Evolutionary conservation across 2,329 filamentous ascomycete genomes (phyloP).

Genomic region (Paraphoma chrysanthemicola): DNA sequence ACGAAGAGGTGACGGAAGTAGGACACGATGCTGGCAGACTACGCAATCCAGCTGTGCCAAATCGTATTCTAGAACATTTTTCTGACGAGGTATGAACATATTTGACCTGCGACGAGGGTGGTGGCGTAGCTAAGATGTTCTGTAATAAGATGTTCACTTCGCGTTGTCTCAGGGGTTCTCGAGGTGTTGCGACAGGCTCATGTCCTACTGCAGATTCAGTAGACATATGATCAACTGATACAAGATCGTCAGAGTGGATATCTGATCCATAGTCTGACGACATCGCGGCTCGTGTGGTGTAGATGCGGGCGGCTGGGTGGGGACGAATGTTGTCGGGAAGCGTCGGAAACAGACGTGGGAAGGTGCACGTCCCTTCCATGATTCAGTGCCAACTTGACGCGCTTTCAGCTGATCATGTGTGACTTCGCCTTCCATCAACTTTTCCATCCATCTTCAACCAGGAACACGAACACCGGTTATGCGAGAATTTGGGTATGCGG

Average conservation of each 20-base stretch:
- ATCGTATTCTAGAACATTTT: background rate
- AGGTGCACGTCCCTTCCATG: no score
- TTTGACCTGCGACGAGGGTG: background rate
- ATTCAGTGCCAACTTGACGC: no score
- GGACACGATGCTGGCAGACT: background rate
- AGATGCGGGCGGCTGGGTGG: no score
- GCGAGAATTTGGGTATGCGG: no score
- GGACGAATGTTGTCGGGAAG: no score
- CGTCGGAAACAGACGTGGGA: no score
- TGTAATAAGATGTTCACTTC: background rate
- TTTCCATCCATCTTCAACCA: no score
- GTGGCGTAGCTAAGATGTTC: background rate
- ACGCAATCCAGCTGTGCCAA: background rate
- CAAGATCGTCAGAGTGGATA: background rate
- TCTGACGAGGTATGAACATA: background rate
- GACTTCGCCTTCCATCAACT: no score
- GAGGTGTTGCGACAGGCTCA: background rate
- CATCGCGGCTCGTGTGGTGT: background rate
- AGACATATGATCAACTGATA: background rate
- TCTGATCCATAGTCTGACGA: background rate
- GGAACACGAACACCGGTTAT: no score
- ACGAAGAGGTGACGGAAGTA: background rate
- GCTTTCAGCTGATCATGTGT: no score
- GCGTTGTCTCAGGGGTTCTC: background rate
- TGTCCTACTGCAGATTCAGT: background rate